Percentiles rank a stretch among this genome's conserved stretches.
These are phyloP conservation scores for Histomonas meleagridis DNA, from an alignment of 208 protist species.

Conservation along the genomic window DNA sequence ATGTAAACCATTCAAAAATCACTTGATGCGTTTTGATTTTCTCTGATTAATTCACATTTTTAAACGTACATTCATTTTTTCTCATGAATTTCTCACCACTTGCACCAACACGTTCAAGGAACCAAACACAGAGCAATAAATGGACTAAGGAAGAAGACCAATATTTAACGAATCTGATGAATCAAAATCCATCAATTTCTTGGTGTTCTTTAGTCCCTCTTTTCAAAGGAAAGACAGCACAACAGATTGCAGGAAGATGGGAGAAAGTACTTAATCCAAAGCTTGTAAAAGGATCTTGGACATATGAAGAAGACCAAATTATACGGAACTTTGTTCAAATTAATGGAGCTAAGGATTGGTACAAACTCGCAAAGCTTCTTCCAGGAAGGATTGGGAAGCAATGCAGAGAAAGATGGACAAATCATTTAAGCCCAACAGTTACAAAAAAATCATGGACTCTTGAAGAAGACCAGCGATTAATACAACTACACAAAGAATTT, in stretches of 20 bases:
- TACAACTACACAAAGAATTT: not conserved
- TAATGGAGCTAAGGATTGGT: constrained; percentile 48
- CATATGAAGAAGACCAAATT: constrained; percentile 20
- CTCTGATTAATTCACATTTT: too few relatives aligned
- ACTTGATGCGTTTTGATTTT: too few relatives aligned
- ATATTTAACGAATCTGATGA: not conserved
- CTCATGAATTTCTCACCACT: not conserved
- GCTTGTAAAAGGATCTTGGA: constrained; percentile 34
- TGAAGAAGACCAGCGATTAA: constrained; percentile 44
- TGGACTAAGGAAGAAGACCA: constrained; percentile 5
- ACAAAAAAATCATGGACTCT: constrained; percentile 46
- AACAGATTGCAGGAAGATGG: not conserved
- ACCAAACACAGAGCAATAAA: not conserved
- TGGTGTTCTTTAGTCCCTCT: not conserved
- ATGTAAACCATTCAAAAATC: too few relatives aligned
- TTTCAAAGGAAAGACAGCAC: constrained; percentile 22
- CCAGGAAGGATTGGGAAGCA: constrained; percentile 28
- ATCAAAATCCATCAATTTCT: not conserved
- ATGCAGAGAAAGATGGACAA: constrained; percentile 28
- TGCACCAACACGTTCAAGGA: not conserved
- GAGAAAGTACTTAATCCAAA: not conserved
- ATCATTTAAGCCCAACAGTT: constrained; percentile 35
- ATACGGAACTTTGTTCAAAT: constrained; percentile 37
- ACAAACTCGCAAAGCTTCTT: not conserved
- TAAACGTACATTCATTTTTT: constrained; percentile 33